phyloP scores from a whole-genome alignment of 2,329 filamentous ascomycete species.

The Calonectria montana region DNA sequence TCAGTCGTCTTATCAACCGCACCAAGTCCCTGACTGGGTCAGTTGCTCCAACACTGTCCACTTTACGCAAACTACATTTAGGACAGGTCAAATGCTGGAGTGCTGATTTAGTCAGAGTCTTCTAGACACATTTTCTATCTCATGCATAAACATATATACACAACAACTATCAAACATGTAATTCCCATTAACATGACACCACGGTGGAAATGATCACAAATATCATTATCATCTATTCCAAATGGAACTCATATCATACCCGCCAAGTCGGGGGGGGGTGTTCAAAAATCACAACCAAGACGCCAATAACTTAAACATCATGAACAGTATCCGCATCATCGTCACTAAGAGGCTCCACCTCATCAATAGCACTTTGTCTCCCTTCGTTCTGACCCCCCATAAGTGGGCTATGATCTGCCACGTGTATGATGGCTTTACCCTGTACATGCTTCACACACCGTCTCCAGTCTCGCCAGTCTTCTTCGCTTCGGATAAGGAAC shows the following conservation, averaged over 20 bases:
- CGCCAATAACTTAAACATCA: constrained; percentile 35
- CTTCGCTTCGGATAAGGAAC: constrained; percentile 84
- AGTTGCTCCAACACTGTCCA: too few relatives aligned
- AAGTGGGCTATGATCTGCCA: constrained; percentile 77
- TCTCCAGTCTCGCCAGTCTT: constrained; percentile 89
- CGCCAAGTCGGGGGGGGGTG: constrained; percentile 9
- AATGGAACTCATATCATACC: constrained; percentile 27
- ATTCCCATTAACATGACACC: not conserved
- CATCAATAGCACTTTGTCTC: constrained; percentile 81
- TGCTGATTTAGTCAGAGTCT: not conserved
- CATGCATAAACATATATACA: not conserved
- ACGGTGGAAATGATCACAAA: not conserved
- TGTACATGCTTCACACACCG: constrained; percentile 78
- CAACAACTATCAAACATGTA: not conserved
- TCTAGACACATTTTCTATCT: not conserved
- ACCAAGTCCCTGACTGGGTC: too few relatives aligned
- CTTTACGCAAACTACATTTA: too few relatives aligned
- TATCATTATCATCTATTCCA: constrained; percentile 37
- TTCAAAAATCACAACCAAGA: constrained; percentile 29
- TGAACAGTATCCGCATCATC: constrained; percentile 63
- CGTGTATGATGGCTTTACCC: constrained; percentile 87
- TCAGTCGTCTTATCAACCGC: too few relatives aligned
- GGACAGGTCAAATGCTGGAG: not conserved
- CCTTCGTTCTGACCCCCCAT: constrained; percentile 64
- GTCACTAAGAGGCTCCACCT: constrained; percentile 90